These are phyloP conservation scores for Sporothrix dimorphospora DNA, from an alignment of 2,329 filamentous ascomycete genomes.

Conservation along the genomic window DNA sequence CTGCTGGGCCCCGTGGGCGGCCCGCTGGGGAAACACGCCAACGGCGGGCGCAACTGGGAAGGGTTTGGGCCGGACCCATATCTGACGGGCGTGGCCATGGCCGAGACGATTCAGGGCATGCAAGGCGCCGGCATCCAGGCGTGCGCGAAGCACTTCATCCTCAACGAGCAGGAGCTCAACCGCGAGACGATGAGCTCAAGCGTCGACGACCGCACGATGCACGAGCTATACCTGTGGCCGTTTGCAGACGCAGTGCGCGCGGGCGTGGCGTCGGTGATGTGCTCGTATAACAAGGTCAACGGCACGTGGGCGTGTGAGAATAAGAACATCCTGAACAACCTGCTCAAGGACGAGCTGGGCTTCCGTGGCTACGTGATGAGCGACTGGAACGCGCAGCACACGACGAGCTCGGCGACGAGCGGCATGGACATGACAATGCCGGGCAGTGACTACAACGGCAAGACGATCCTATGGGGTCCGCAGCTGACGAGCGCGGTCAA, in stretches of 20 bases:
- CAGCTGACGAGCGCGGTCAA: slow-evolving; percentile 57
- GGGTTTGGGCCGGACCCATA: slow-evolving; percentile 81
- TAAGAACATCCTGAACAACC: slow-evolving; percentile 59
- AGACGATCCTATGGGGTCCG: slow-evolving; percentile 58
- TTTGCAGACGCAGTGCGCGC: slow-evolving; percentile 70
- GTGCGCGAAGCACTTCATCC: slow-evolving; percentile 63
- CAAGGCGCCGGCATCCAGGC: slow-evolving; percentile 56
- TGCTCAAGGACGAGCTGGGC: slow-evolving; percentile 73
- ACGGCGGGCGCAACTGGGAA: slow-evolving; percentile 81
- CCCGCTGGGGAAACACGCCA: slow-evolving; percentile 71
- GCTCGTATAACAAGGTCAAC: slow-evolving; percentile 73
- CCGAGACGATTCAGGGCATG: slow-evolving; percentile 63
- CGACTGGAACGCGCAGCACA: slow-evolving; percentile 80
- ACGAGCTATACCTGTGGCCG: slow-evolving; percentile 70
- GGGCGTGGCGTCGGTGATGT: slow-evolving; percentile 70
- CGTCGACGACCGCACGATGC: slow-evolving; percentile 66
- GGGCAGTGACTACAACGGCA: slow-evolving; percentile 62
- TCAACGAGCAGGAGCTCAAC: slow-evolving; percentile 70
- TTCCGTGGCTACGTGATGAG: slow-evolving; percentile 63
- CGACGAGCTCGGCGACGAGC: slow-evolving; percentile 65
- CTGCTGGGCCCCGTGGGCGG: slow-evolving; percentile 65
- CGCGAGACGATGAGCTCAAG: slow-evolving; percentile 59
- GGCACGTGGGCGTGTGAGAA: slow-evolving; percentile 70
- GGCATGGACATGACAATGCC: slow-evolving; percentile 86
- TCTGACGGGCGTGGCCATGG: slow-evolving; percentile 64